Evolutionary conservation across 2,329 filamentous ascomycete genomes (phyloP), one percentile per base, ranked within the genome.

Genomic region (Sclerotinia minor): DNA sequence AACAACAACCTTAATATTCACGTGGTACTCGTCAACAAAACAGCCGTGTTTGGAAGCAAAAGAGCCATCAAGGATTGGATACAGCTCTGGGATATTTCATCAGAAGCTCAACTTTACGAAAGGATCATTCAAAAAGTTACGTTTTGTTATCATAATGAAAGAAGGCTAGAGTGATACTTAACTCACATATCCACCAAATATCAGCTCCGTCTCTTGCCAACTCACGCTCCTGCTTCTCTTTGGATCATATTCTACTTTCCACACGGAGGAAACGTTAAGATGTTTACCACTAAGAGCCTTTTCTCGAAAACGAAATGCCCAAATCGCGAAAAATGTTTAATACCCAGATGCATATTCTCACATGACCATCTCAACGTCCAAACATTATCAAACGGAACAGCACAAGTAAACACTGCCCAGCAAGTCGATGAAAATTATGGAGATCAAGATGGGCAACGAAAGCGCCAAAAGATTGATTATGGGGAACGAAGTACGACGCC

Each of bases 311-410:
- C 75, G 24, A 47, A 65, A 21, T 78, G 77, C 66, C 77, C 77
- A 47, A 71, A 75, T 61, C 68, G 71, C 59, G 71, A 75, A 24
- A 72, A 70, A 45, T 78, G 77, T 67, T 60, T 72, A 7, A 73
- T 78, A 5, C 76, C 76, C 64, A 71, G 68, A 64, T 78, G 77
- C 58, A 76, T 78, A 41, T 78, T 78, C 68, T 69, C 67, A 24
- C 77, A 67, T 63, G 35, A 45, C 26, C 47, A 63, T 21, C 35
- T 15, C 21, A 21, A 9, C 24, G 77, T 69, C 44, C 71, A 29
- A 64, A 69, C 63, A 64, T 15, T 11, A 41, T 7, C 57, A 50
- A 49, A 67, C 29, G 41, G 32, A 24, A 47, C 9, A 29, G 9
- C 35, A 24, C 35, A 49, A n/a, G 26, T 26, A 21, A 44, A 63